phyloP scores from a whole-genome alignment of 2,329 filamentous ascomycete genomes.

The Epichloe aotearoae region DNA sequence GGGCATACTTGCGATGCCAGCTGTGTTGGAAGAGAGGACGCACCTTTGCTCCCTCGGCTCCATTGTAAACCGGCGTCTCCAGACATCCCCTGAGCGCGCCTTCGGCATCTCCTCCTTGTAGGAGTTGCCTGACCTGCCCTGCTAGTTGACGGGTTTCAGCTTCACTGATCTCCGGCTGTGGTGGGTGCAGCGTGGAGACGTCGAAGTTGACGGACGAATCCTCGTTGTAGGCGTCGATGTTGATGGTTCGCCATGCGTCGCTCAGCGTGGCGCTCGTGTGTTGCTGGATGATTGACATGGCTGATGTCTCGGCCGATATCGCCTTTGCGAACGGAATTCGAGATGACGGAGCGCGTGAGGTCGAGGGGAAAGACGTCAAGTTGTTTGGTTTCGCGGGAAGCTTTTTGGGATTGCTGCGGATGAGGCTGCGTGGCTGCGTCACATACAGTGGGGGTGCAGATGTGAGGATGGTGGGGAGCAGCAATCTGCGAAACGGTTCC shows the following conservation, averaged over 20 bases:
- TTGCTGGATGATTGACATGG: conserved; percentile 56
- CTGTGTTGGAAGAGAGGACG: neutral
- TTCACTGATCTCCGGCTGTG: conserved; percentile 60
- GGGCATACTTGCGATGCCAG: neutral
- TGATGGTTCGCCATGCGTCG: conserved; percentile 74
- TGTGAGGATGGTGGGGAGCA: neutral
- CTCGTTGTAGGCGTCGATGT: conserved; percentile 82
- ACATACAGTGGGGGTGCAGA: no score
- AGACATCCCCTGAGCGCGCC: conserved; percentile 74
- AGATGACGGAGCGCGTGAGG: neutral
- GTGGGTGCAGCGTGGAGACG: conserved; percentile 66
- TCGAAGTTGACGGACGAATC: conserved; percentile 90
- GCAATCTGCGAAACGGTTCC: no score
- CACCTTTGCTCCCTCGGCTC: conserved; percentile 45
- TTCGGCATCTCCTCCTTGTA: conserved; percentile 76
- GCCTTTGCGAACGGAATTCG: neutral
- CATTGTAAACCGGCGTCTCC: conserved; percentile 70
- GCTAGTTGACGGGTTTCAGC: conserved; percentile 66
- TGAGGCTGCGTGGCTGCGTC: no score
- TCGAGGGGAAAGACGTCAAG: no score
- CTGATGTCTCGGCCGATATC: neutral
- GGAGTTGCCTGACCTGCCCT: conserved; percentile 72
- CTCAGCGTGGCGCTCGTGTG: conserved; percentile 45
- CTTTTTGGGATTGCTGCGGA: no score
- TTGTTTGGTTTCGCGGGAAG: no score